Base-by-base conservation (phyloP, 2,329 filamentous ascomycete genomes). In the Beauveria varroae region DNA sequence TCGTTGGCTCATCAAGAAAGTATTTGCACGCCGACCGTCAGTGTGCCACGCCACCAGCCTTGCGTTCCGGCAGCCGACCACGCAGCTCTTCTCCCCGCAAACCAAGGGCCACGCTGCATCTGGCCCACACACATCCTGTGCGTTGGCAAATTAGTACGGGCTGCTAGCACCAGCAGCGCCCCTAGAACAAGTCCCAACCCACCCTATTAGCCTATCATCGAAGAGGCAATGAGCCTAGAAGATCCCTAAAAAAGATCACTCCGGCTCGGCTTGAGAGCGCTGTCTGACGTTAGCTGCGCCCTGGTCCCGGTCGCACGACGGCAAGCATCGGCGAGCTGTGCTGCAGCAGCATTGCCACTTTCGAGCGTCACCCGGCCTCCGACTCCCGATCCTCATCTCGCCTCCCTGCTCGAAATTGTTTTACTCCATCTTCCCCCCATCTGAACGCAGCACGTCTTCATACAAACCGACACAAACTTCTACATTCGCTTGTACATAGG, bases 31-130 rank as follows among this genome's bases (percentile, higher is more conserved):
- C 49, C 57, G 57, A 49, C 57, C 28, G 57, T 22, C 50, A 49
- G 50, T 60, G 41, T 34, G 57, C 41, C 50, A 53, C 46, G 28
- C 50, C 44, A 49, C 47, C 59, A 52, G 30, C 59, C 51, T 22
- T 56, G 60, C 46, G 24, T 61, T 57, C 60, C 60, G 60, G 52
- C 49, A 57, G 37, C 60, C 60, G 60, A 61, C 52, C 24, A 26
- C 41, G 26, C 57, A 51, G 7, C 22, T 24, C n/a, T 8, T 40
- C 28, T n/a, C 58, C 58, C 58, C 58, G 58, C 34, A 43, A 51
- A 9, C 41, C 40, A 44, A 24, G 43, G 28, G 20, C n/a, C 14
- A 18, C 49, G 41, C 50, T 60, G 50, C 34, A 34, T 9, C 34
- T 44, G 57, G 57, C 47, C 57, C 57, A 59, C 57, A n/a, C 57